Conservation (phyloP, 768 basidiomycete species). For the Hericium rajendrae region DNA sequence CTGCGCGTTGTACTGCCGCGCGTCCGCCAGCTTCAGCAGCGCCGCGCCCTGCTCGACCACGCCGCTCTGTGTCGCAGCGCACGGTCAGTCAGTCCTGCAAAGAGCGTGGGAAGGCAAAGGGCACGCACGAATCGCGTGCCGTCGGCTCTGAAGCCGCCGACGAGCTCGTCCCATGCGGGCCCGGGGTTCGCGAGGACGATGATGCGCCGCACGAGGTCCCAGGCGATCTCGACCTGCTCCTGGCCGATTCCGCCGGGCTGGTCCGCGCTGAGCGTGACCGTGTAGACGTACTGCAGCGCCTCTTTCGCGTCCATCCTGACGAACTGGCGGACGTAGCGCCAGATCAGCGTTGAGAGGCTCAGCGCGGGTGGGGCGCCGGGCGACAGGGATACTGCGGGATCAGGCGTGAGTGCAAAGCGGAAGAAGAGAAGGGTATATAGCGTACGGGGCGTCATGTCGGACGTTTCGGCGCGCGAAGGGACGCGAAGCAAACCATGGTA, state of each 20-base stretch:
- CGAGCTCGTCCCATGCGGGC: conserved; percentile 84
- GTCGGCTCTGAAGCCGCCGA: conserved; percentile 87
- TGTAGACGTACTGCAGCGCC: conserved; percentile 91
- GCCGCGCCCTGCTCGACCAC: conserved; percentile 77
- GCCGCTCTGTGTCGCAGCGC: conserved; percentile 46
- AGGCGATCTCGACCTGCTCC: conserved; percentile 74
- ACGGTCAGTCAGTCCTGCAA: background rate
- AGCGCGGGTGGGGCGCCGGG: conserved; percentile 63
- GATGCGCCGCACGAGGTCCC: conserved; percentile 71
- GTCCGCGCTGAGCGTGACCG: conserved; percentile 70
- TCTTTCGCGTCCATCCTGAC: conserved; percentile 89
- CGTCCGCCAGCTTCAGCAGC: conserved; percentile 62
- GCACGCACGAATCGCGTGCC: conserved; percentile 77
- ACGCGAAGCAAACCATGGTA: conserved; percentile 91
- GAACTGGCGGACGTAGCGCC: conserved; percentile 90
- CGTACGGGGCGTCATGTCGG: conserved; percentile 77
- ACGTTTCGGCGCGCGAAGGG: conserved; percentile 70
- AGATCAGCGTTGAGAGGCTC: conserved; percentile 76
- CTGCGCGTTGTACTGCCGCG: conserved; percentile 63
- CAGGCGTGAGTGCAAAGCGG: background rate
- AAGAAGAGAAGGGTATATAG: conserved; percentile 9
- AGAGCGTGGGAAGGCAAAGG: background rate
- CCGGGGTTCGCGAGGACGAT: conserved; percentile 72
- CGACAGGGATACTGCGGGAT: conserved; percentile 52
- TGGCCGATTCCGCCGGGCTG: conserved; percentile 62